Percentiles rank a stretch among this genome's conserved stretches.
Evolutionary conservation across 805 yeast species (phyloP).

Genomic region (Lipomyces spencermartinsiae): DNA sequence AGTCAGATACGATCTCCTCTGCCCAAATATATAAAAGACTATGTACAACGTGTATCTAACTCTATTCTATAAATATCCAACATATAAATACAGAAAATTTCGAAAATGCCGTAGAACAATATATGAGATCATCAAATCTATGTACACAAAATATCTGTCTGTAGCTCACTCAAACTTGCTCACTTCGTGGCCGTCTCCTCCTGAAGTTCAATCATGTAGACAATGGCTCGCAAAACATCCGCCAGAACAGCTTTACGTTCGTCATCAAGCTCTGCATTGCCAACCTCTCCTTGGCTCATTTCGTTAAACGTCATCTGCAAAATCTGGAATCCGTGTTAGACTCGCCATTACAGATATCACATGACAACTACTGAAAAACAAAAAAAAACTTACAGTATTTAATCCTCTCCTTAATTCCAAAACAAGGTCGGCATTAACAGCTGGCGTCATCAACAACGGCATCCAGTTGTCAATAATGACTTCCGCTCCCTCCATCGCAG

Average conservation of each 20-base stretch:
- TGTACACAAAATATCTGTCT: not conserved
- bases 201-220: slow-evolving; percentile 18
- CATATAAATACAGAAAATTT: not conserved
- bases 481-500: slow-evolving; percentile 2
- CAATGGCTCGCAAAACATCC: slow-evolving; percentile 16
- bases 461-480: slow-evolving; percentile 32
- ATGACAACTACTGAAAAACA: not conserved
- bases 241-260: slow-evolving; percentile 4
- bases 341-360: not conserved
- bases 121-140: not conserved
- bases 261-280: not conserved
- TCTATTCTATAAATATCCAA: not conserved
- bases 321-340: not conserved
- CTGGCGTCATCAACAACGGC: slow-evolving; percentile 18
- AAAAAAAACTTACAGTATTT: slow-evolving; percentile 2
- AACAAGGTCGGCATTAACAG: not conserved
- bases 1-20: slow-evolving; percentile 67
- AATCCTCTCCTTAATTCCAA: not conserved
- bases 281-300: slow-evolving; percentile 7
- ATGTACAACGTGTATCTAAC: not conserved
- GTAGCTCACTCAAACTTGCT: not conserved
- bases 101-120: not conserved
- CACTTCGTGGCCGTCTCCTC: not conserved
- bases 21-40: slow-evolving; percentile 55
- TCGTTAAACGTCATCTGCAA: slow-evolving; percentile 11